These are phyloP conservation scores for Eucalyptus camaldulensis DNA, from an alignment of 345 rosid genomes.

Conservation along the genomic window DNA sequence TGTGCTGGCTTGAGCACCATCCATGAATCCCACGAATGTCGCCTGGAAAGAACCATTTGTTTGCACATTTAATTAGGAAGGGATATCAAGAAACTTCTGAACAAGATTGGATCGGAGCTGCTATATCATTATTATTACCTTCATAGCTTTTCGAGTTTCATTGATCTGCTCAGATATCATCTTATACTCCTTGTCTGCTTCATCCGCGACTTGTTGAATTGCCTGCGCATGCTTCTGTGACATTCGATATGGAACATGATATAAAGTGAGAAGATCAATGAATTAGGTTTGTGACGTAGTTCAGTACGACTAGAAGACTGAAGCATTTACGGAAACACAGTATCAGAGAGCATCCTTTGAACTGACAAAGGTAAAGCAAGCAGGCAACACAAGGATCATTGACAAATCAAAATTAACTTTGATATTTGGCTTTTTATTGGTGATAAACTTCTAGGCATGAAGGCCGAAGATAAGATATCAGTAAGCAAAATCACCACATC, in stretches of 20 bases:
- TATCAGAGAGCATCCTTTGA: neutral
- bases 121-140: neutral
- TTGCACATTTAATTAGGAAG: neutral
- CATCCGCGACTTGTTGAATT: slow-evolving; percentile 31
- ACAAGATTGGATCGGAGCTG: neutral
- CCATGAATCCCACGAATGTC: slow-evolving; percentile 29
- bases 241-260: neutral
- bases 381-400: neutral
- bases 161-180: slow-evolving; percentile 24
- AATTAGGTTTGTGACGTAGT: neutral
- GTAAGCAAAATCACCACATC: neutral
- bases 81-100: neutral
- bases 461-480: neutral
- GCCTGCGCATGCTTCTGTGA: slow-evolving; percentile 32
- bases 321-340: neutral
- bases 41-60: slow-evolving; percentile 8
- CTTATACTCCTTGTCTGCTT: slow-evolving; percentile 36
- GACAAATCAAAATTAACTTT: neutral
- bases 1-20: slow-evolving; percentile 22
- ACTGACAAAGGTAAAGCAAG: neutral
- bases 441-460: neutral
- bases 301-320: neutral
- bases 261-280: neutral
- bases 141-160: slow-evolving; percentile 24
- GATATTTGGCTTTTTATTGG: neutral